Evolutionary conservation across 2,329 filamentous ascomycete genomes (phyloP).

Genomic region (Stagonosporopsis cucurbitacearum): DNA sequence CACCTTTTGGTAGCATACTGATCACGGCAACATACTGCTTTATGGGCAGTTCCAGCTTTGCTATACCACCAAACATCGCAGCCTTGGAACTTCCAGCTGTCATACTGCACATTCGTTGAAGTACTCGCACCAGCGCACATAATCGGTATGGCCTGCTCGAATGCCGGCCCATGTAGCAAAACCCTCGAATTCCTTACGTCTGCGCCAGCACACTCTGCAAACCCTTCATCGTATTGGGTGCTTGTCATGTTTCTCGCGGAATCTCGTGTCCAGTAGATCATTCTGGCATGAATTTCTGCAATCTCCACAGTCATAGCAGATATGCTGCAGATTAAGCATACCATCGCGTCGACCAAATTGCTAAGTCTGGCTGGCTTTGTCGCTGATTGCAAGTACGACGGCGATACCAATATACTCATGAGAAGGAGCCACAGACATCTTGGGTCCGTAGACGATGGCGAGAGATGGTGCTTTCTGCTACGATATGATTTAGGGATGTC

Average conservation of each 20-base stretch:
- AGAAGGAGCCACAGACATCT: slow-evolving; percentile 28
- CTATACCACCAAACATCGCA: slow-evolving; percentile 18
- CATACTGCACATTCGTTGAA: no score
- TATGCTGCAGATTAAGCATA: slow-evolving; percentile 15
- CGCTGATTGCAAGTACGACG: slow-evolving; percentile 30
- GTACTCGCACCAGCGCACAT: slow-evolving; percentile 34
- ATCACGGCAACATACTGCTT: slow-evolving; percentile 14
- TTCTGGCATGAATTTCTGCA: slow-evolving; percentile 9
- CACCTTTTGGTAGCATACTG: no score
- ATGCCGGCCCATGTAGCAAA: slow-evolving; percentile 28
- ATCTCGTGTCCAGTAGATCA: slow-evolving; percentile 25
- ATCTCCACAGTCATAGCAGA: slow-evolving; percentile 11
- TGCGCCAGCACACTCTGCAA: slow-evolving; percentile 35
- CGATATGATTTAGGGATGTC: no score
- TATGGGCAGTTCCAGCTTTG: background rate
- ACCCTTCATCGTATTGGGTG: slow-evolving; percentile 29
- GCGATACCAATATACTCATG: slow-evolving; percentile 37
- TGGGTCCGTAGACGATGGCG: slow-evolving; percentile 19
- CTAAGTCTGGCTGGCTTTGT: slow-evolving; percentile 25
- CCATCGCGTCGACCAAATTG: slow-evolving; percentile 35
- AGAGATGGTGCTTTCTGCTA: slow-evolving; percentile 30
- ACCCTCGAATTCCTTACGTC: slow-evolving; percentile 22
- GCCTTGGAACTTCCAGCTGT: background rate
- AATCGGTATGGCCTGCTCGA: slow-evolving; percentile 34
- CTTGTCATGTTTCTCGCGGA: slow-evolving; percentile 29